These are phyloP conservation scores for Arabis alpina DNA, from an alignment of 345 rosid genomes.

Conservation along the genomic window DNA sequence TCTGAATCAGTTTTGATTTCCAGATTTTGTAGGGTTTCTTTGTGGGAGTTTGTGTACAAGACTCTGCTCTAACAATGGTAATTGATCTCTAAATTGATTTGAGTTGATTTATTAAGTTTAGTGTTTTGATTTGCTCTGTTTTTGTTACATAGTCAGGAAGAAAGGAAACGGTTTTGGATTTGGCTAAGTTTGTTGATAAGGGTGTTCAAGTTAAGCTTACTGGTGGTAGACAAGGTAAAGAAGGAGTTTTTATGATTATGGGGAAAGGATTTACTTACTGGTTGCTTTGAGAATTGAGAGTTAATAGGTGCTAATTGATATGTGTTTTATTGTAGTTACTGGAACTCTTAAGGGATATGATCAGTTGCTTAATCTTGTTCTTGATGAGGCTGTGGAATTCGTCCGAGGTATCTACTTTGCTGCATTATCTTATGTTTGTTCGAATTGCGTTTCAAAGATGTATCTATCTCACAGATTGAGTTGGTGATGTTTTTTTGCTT, in stretches of 20 bases:
- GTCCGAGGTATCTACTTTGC: slow-evolving; percentile 65
- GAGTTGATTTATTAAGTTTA: no score
- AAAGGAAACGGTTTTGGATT: slow-evolving; percentile 89
- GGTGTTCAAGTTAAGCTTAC: slow-evolving; percentile 97
- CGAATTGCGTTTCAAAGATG: neutral
- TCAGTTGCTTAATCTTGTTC: slow-evolving; percentile 90
- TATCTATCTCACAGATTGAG: neutral
- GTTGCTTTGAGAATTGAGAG: neutral
- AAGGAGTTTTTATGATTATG: neutral
- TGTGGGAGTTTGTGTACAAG: no score
- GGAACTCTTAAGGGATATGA: slow-evolving; percentile 97
- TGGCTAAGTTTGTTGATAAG: slow-evolving; percentile 94
- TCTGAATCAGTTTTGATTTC: no score
- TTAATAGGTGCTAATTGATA: neutral
- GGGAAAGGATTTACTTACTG: no score
- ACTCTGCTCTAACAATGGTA: no score
- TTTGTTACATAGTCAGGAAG: slow-evolving; percentile 67
- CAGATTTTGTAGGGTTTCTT: no score
- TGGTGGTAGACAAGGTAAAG: slow-evolving; percentile 94
- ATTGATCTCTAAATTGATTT: no score
- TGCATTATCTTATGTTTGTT: neutral
- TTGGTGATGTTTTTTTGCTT: neutral
- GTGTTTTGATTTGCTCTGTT: no score
- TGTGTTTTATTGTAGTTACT: slow-evolving; percentile 57
- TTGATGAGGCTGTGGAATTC: slow-evolving; percentile 87